Evolutionary conservation across 305 asterid genomes (phyloP), one percentile per base, ranked within the genome.

Genomic region (Fraxinus greggii): DNA sequence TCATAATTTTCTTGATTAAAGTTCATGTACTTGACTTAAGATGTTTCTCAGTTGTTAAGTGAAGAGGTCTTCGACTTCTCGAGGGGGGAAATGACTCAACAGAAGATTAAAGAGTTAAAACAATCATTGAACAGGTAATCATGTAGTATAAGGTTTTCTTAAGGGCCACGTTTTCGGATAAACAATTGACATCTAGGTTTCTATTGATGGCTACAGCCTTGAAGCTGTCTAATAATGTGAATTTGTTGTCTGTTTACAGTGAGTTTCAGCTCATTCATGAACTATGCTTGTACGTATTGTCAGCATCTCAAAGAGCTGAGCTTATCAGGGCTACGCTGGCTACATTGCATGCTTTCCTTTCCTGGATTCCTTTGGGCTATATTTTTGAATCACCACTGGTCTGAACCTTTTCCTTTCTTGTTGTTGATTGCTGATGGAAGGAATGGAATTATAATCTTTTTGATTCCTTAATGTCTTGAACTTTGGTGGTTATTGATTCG

Each of bases 291-390:
- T 97, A 97, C 80, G 98, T 95, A 63, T 86, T 97, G 83, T 89
- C 98, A 9, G 98, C 91, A 83, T 94, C 98, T 76, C 98, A 93
- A 85, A 97, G 99, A 88, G 90, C 97, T 17, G 99, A 97, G 90
- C 99, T 97, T 80, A 89, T 95, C 86, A 89, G 98, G 90, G 98
- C 98, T 82, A 97, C 99, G 17, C 86, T 97, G 76, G 95, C 95
- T 75, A 97, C 99, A 15, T 78, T 97, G 86, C 99, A 97, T 86
- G 99, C 98, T 79, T 97, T 97, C 82, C 98, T 97, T 80, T 93
- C 99, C n/a, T 97, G 99, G 99, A 97, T 97, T 87, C 99, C 99
- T 8, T 88, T 96, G 80, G 99, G 99, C 86, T 96, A 96, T 85
- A 96, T 96, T 80, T 96, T 96, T 87, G 98, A 94, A 86, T 96